These are phyloP conservation scores for Puccinellia tenuiflora DNA, from an alignment of 176 grass and related monocot species.

Conservation along the genomic window DNA sequence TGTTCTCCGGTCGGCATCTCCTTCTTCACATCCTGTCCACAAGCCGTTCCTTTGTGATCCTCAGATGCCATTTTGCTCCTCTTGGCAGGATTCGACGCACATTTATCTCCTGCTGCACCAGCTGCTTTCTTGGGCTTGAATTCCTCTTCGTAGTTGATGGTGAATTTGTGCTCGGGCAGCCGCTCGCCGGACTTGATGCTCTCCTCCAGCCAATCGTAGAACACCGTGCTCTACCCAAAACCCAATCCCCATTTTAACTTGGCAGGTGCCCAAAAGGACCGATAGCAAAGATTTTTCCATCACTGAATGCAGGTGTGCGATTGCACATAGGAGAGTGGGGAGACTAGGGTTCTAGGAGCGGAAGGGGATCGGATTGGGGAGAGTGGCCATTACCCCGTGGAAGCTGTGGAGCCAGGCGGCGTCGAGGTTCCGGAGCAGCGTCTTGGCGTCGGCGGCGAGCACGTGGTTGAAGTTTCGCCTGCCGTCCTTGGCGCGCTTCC, in stretches of 20 bases:
- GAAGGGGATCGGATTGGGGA: background rate
- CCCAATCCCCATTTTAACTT: too few species aligned
- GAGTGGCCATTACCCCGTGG: conserved; percentile 41
- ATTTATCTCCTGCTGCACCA: conserved; percentile 6
- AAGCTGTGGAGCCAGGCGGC: conserved; percentile 48
- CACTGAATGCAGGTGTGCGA: background rate
- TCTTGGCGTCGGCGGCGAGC: conserved; percentile 49
- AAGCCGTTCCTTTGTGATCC: background rate
- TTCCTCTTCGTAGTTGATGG: conserved; percentile 47
- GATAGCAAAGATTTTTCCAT: too few species aligned
- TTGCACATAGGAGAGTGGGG: background rate
- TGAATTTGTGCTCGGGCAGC: conserved; percentile 46
- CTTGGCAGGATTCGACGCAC: conserved; percentile 13
- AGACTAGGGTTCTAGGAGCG: background rate
- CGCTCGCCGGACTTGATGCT: conserved; percentile 64
- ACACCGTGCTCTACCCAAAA: conserved; percentile 40
- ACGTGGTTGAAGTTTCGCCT: conserved; percentile 49
- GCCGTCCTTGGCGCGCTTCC: conserved; percentile 30
- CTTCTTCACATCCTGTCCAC: background rate
- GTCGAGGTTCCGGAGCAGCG: conserved; percentile 47
- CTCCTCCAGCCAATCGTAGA: conserved; percentile 67
- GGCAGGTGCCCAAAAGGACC: too few species aligned
- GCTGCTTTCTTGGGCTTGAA: conserved; percentile 21
- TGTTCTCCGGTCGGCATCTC: background rate
- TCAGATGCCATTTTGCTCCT: conserved; percentile 26